Evolutionary conservation across 2,329 filamentous ascomycete species (phyloP), one percentile per base, ranked within the genome.

Genomic region (Raffaelea ambrosiae): DNA sequence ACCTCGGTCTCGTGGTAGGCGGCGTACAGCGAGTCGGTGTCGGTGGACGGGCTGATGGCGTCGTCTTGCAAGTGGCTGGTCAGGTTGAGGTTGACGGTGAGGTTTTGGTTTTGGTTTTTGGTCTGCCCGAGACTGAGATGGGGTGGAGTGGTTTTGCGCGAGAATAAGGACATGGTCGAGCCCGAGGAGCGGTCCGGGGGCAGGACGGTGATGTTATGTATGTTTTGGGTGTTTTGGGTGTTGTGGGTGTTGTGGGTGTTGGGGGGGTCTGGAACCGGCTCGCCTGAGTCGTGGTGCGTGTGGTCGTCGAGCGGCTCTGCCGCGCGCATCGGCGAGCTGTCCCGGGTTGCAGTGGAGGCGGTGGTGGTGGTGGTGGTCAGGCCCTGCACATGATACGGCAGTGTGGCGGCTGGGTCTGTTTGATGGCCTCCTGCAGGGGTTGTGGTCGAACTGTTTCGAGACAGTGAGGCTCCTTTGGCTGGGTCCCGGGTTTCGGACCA

Each of bases 81-180:
- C 31, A 16, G 35, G 14, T 10, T 38, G 35, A 14, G 8, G 35
- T 38, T 14, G 8, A 8, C 16, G 35, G 13, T 14, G 35, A 10
- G 7, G 26, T 29, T 13, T 7, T 29, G 26, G 13, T 13, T 29
- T 7, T 9, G 35, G 35, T 19, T 38, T 38, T 7, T n/a, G 35
- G 35, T 10, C 18, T 38, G 35, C n/a, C 68, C 67, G 51, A 80
- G 67, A 53, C 66, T 71, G 39, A 79, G 68, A 54, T 78, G 73
- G 51, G 72, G 74, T 57, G 73, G 75, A 50, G 69, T 66, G 44
- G 68, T 61, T 60, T 74, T 78, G 40, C 72, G 68, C 44, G 67
- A 62, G 58, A 70, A 68, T 59, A 76, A 65, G 58, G 73, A 73
- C 66, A 75, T 71, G 59, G 63, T 62, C 56, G 48, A 43, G 20